Conservation (phyloP, 2,329 filamentous ascomycete genomes). For the Fusarium sp. region DNA sequence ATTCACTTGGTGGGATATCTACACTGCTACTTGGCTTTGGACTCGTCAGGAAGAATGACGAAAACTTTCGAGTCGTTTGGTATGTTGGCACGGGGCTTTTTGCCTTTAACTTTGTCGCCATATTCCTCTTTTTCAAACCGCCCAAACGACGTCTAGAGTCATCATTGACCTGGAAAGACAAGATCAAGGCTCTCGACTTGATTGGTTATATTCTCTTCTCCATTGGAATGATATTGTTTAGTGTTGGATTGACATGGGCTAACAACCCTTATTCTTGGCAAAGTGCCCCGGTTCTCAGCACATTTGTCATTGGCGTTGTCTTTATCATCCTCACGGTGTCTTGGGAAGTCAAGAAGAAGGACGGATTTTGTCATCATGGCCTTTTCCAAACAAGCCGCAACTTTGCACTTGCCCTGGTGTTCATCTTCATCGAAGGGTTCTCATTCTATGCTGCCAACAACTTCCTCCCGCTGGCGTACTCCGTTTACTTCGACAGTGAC, state of each 20-base stretch:
- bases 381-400: not conserved
- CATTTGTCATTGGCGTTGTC: not conserved
- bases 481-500: not conserved
- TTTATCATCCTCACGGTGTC: not conserved
- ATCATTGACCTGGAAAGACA: not conserved
- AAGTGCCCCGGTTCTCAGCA: not conserved
- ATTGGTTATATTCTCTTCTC: not conserved
- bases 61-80: not conserved
- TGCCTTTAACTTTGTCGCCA: not conserved
- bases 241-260: not conserved
- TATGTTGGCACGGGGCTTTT: not conserved
- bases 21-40: not conserved
- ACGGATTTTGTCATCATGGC: not conserved
- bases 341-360: not conserved
- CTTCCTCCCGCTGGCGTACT: not conserved
- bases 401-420: not conserved
- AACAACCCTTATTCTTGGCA: not conserved
- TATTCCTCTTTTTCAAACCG: not conserved
- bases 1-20: not conserved
- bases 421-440: not conserved
- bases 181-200: not conserved
- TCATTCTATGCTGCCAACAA: not conserved
- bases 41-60: not conserved
- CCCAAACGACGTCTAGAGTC: not conserved
- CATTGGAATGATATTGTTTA: not conserved